These are phyloP conservation scores for Colletotrichum theobromicola DNA, from an alignment of 2,329 filamentous ascomycete genomes.

Conservation along the genomic window DNA sequence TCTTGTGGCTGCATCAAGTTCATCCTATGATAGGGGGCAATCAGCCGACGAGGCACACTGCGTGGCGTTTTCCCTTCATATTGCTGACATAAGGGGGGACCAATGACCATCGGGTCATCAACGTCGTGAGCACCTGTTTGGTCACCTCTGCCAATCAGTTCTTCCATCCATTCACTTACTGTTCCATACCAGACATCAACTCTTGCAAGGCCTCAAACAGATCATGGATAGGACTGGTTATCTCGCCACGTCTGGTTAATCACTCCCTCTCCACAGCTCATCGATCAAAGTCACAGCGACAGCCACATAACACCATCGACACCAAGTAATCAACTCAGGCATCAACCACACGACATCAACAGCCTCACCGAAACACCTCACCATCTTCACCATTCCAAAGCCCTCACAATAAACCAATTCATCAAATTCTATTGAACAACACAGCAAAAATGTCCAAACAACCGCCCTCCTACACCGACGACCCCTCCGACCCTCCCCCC, in stretches of 20 bases:
- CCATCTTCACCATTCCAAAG: neutral
- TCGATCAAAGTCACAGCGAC: neutral
- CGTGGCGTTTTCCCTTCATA: neutral
- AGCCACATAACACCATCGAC: neutral
- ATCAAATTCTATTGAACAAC: too few relatives aligned
- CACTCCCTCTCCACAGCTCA: too few relatives aligned
- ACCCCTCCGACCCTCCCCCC: slow-evolving; percentile 23
- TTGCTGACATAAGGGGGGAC: neutral
- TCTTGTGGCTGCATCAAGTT: neutral
- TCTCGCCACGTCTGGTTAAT: too few relatives aligned
- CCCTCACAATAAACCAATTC: too few relatives aligned
- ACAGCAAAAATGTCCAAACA: slow-evolving; percentile 16
- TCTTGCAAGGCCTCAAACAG: too few relatives aligned
- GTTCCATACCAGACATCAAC: too few relatives aligned
- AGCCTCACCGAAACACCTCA: neutral
- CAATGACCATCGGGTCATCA: neutral
- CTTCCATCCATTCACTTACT: neutral
- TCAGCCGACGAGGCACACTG: neutral
- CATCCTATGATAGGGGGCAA: neutral
- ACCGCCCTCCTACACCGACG: slow-evolving; percentile 12
- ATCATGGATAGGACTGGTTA: too few relatives aligned
- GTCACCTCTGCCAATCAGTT: neutral
- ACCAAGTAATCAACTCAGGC: neutral
- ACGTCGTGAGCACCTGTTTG: neutral
- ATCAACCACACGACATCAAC: neutral